These are phyloP conservation scores for Leccinum uliginosum DNA, from an alignment of 768 basidiomycete species.

Conservation along the genomic window DNA sequence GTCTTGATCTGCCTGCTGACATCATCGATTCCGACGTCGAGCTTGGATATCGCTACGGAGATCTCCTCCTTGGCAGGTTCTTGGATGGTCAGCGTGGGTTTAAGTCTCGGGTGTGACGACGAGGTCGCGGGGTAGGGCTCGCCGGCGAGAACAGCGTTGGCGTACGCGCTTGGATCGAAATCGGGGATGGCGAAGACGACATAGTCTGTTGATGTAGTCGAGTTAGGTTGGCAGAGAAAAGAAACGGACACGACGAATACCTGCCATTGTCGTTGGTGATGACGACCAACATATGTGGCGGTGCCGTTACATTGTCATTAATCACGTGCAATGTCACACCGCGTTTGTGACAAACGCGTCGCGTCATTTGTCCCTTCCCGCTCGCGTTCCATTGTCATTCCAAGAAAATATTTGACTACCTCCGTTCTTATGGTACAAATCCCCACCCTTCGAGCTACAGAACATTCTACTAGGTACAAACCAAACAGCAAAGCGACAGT, in stretches of 20 bases:
- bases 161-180: constrained; percentile 89
- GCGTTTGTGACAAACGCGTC: constrained; percentile 27
- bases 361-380: constrained; percentile 1
- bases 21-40: constrained; percentile 87
- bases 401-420: constrained; percentile 20
- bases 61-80: constrained; percentile 81
- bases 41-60: constrained; percentile 81
- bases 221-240: neutral
- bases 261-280: constrained; percentile 11
- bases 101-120: constrained; percentile 22
- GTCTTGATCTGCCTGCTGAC: constrained; percentile 85
- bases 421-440: too few relatives aligned
- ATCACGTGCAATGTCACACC: constrained; percentile 29
- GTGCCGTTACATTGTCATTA: constrained; percentile 13
- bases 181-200: constrained; percentile 64
- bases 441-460: too few relatives aligned
- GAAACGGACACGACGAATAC: constrained; percentile 7
- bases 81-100: constrained; percentile 28
- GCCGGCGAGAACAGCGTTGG: constrained; percentile 84
- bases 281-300: constrained; percentile 11
- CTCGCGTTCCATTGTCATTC: neutral
- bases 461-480: too few relatives aligned
- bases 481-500: too few relatives aligned
- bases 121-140: constrained; percentile 60
- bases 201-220: constrained; percentile 49